These are phyloP conservation scores for Penicillium brevicompactum DNA, from an alignment of 2,329 filamentous ascomycete genomes.

Conservation along the genomic window DNA sequence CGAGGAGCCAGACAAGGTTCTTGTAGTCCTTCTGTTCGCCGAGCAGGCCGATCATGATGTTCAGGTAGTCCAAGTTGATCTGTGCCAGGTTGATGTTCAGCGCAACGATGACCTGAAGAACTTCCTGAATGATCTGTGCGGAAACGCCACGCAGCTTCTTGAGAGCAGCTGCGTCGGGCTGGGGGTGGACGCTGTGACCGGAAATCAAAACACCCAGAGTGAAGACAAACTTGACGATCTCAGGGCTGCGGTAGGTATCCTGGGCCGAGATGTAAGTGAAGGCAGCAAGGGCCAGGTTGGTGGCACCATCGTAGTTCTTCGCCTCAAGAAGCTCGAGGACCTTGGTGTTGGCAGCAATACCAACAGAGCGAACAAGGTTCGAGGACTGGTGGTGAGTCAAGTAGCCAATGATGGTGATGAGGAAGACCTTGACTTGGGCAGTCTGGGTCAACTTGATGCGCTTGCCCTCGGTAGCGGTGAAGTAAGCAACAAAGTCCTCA, in stretches of 20 bases:
- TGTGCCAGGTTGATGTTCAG: slow-evolving; percentile 48
- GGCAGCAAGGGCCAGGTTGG: slow-evolving; percentile 35
- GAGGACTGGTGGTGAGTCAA: slow-evolving; percentile 38
- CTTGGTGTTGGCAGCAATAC: slow-evolving; percentile 35
- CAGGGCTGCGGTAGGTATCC: slow-evolving; percentile 30
- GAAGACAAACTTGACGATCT: slow-evolving; percentile 39
- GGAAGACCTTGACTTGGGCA: slow-evolving; percentile 34
- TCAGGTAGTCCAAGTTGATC: slow-evolving; percentile 45
- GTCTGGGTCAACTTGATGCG: slow-evolving; percentile 29
- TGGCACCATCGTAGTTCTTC: slow-evolving; percentile 34
- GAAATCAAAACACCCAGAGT: slow-evolving; percentile 36
- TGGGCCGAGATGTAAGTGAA: slow-evolving; percentile 39
- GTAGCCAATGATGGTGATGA: slow-evolving; percentile 35
- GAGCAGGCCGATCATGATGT: slow-evolving; percentile 45
- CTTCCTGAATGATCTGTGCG: slow-evolving; percentile 44
- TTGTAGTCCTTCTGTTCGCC: slow-evolving; percentile 50
- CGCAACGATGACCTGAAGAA: slow-evolving; percentile 42
- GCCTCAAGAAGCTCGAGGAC: slow-evolving; percentile 31
- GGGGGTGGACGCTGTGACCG: slow-evolving; percentile 39
- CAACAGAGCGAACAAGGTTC: slow-evolving; percentile 41
- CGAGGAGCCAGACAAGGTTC: slow-evolving; percentile 46
- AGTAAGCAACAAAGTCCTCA: slow-evolving; percentile 35
- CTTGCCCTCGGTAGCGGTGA: slow-evolving; percentile 35
- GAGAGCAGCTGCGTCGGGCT: slow-evolving; percentile 36
- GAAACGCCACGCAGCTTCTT: slow-evolving; percentile 46